phyloP scores from a whole-genome alignment of 169 alveolate genomes.

The Plasmodium knowlesi region DNA sequence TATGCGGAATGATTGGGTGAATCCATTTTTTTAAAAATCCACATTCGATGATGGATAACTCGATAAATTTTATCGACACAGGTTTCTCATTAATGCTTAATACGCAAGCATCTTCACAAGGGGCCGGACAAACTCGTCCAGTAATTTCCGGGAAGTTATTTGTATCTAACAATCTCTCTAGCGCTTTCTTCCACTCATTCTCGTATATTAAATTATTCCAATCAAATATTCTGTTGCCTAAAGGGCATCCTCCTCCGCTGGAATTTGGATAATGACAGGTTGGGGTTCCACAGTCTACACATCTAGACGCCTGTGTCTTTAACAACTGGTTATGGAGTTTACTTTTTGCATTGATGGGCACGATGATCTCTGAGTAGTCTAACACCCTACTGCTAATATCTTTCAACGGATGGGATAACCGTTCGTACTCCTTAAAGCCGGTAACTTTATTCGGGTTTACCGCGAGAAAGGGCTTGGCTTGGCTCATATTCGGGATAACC shows the following conservation, averaged over 20 bases:
- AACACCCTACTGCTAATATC: conserved; percentile 72
- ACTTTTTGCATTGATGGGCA: conserved; percentile 71
- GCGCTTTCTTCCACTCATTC: conserved; percentile 82
- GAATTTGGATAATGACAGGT: conserved; percentile 81
- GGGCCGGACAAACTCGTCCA: conserved; percentile 85
- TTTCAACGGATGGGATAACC: conserved; percentile 72
- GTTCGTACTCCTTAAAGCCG: conserved; percentile 74
- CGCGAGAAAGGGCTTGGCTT: conserved; percentile 66
- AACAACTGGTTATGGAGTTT: conserved; percentile 68
- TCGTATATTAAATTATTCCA: conserved; percentile 82
- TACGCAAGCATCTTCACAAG: conserved; percentile 85
- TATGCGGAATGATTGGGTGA: conserved; percentile 78
- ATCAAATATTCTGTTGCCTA: conserved; percentile 83
- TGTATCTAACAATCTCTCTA: conserved; percentile 81
- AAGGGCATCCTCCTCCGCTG: conserved; percentile 86
- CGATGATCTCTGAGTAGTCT: conserved; percentile 75
- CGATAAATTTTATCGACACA: conserved; percentile 83
- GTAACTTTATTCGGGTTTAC: conserved; percentile 75
- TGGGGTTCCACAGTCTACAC: conserved; percentile 87
- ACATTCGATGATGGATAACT: conserved; percentile 80
- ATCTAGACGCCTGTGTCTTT: conserved; percentile 83
- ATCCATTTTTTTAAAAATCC: conserved; percentile 83
- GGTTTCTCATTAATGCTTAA: conserved; percentile 82
- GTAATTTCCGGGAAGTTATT: conserved; percentile 86
- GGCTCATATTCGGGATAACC: neutral